Evolutionary conservation across 2,329 filamentous ascomycete species (phyloP), one percentile per base, ranked within the genome.

Genomic region (Huntiella savannae): DNA sequence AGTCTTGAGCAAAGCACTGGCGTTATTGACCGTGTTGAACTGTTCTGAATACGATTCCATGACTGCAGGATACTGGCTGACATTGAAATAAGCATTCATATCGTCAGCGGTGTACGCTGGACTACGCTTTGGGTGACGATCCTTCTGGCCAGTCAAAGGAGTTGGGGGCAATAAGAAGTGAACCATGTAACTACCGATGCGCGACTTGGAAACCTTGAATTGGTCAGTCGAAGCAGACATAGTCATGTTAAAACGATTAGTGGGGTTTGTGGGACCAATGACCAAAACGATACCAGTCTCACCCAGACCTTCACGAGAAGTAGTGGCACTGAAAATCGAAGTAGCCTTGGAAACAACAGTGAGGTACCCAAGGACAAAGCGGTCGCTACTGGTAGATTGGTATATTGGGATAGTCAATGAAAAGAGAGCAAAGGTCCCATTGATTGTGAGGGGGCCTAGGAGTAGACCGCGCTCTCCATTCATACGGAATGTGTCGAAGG

Each of bases 321-420:
- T 60, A 19, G 77, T 63, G 1, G 85, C 70, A 39, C 68, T 60
- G n/a, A 76, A 63, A 3, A 91, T 65, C 1, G 79, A 68, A 3
- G 64, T 63, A 1, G 79, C 79, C 47, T 82, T 73, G 47, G 82
- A 71, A n/a, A 93, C 67, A 2, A 88, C 64, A 1, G 85, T 93
- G 64, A 94, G 72, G 65, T 85, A 94, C 1, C 84, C 87, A 4
- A 94, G 67, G 1, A 88, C 72, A 35, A 50, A 50, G 11, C 42
- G 36, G 12, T 33, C 15, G 1, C 22, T 34, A 33, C 45, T 50
- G 17, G 40, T 50, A n/a, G 48, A 47, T 36, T 47, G 43, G 51
- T 80, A 76, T 45, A 95, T 75, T 0, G 86, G 83, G 12, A 88
- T 63, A 0, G 86, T 93, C 49, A 93, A 66, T 2, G 86, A 94